Evolutionary conservation across 352 stramenopile genomes (phyloP), one percentile per base, ranked within the genome.

Genomic region (Plasmopara muralis): DNA sequence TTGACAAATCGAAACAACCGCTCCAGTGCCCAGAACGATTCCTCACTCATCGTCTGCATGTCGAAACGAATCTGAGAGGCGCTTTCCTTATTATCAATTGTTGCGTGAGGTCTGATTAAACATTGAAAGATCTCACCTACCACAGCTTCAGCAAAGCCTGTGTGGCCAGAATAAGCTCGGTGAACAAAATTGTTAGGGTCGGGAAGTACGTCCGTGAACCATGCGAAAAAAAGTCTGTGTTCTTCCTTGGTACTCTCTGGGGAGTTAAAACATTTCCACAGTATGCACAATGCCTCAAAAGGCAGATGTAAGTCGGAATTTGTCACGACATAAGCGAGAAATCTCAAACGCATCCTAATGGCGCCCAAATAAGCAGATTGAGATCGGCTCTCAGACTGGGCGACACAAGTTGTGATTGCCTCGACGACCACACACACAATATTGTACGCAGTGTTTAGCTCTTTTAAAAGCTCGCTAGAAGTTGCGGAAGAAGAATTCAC

Each of bases 291-390:
- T 41, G 81, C 55, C n/a, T 73, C 57, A 33, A 77, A 86, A 47
- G 77, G 62, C 42, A 94, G 47, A 45, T 83, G 76, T 18, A 94
- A 54, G 40, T 87, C 75, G 1, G 77, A 87, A 18, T 80, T 78
- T 1, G 75, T 93, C 25, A 88, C 65, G 13, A 92, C 62, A 52
- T 87, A 93, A 8, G 68, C 68, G 15, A 93, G 70, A 62, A 92
- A 93, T 15, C 57, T 56, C n/a, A 93, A 57, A 1, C 80, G 72
- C 20, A 78, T 80, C 12, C 61, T 56, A 14, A 70, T 66, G 16
- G 38, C 57, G 49, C 15, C 48, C 43, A 62, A 49, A 25, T 66
- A 52, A 9, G 38, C 8, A 45, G 38, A 15, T 46, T 58, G 35
- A 20, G 42, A 48, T 25, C 44, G 50, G 18, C 12, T 59, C 14